Evolutionary conservation across 345 rosid genomes (phyloP).

Genomic region (Aquilaria sinensis): DNA sequence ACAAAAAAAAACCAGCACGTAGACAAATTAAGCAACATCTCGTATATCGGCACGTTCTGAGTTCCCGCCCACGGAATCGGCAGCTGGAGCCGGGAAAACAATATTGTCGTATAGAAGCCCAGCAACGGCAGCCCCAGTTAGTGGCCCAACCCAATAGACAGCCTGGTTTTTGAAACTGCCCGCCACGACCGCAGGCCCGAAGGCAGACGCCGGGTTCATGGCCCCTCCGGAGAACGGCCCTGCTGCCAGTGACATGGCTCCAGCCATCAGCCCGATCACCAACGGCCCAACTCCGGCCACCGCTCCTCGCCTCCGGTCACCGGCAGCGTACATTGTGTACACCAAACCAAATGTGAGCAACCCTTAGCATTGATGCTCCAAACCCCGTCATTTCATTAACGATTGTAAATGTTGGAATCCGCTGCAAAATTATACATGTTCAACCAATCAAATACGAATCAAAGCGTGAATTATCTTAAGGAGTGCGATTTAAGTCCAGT

Average conservation of each 20-base stretch:
- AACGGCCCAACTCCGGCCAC: slow-evolving; percentile 44
- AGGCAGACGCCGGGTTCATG: slow-evolving; percentile 85
- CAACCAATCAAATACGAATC: too few species aligned
- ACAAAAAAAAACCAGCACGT: too few species aligned
- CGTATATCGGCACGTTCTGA: too few species aligned
- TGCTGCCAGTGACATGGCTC: slow-evolving; percentile 63
- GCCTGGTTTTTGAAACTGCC: slow-evolving; percentile 87
- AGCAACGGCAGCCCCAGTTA: slow-evolving; percentile 66
- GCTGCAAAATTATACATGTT: slow-evolving; percentile 23
- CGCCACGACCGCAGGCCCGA: slow-evolving; percentile 60
- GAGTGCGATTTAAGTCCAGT: neutral
- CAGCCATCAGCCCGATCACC: slow-evolving; percentile 60
- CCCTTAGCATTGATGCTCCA: slow-evolving; percentile 80
- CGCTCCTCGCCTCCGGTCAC: slow-evolving; percentile 43
- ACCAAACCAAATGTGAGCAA: slow-evolving; percentile 65
- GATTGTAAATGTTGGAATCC: slow-evolving; percentile 46
- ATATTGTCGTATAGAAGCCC: slow-evolving; percentile 68
- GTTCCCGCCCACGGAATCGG: too few species aligned
- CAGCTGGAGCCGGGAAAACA: slow-evolving; percentile 32
- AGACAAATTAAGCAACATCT: too few species aligned
- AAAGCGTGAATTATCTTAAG: neutral
- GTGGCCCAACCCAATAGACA: slow-evolving; percentile 88
- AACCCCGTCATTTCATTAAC: slow-evolving; percentile 87
- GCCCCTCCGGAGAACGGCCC: slow-evolving; percentile 92
- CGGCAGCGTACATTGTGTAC: slow-evolving; percentile 60